These are phyloP conservation scores for Magnaporthiopsis poae DNA, from an alignment of 2,329 filamentous ascomycete species.

Conservation along the genomic window DNA sequence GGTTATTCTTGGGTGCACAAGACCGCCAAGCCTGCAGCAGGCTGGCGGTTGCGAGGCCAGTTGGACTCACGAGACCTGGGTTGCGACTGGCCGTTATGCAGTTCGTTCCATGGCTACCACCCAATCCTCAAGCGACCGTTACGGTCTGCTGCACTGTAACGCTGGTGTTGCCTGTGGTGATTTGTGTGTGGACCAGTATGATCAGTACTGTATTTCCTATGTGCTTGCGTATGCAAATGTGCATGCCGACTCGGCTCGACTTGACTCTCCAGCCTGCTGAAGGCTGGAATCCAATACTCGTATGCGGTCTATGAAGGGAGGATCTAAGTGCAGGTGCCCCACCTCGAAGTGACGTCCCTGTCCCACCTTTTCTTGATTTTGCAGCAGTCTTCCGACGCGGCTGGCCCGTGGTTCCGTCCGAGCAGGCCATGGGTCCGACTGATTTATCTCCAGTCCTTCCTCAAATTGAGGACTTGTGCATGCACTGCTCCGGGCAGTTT, in stretches of 20 bases:
- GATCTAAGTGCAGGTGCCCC: neutral
- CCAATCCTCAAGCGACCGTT: neutral
- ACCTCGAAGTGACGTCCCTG: neutral
- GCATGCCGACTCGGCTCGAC: neutral
- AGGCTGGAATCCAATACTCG: neutral
- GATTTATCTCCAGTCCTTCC: neutral
- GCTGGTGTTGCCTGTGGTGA: neutral
- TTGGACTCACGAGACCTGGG: too few relatives aligned
- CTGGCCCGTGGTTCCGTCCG: too few relatives aligned
- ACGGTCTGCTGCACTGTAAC: neutral
- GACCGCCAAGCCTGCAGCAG: too few relatives aligned
- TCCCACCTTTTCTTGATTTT: neutral
- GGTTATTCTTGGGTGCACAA: too few relatives aligned
- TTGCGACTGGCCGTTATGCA: too few relatives aligned
- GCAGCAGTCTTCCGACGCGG: neutral
- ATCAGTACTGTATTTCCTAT: too few relatives aligned
- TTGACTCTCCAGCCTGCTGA: neutral
- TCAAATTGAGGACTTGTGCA: neutral
- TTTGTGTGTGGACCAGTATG: neutral
- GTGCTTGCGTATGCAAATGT: too few relatives aligned
- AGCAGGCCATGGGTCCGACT: neutral
- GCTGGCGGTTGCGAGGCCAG: too few relatives aligned
- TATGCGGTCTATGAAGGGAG: too few relatives aligned
- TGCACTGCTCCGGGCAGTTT: neutral
- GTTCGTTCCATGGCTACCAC: too few relatives aligned